Evolutionary conservation across 2,329 filamentous ascomycete genomes (phyloP), one percentile per base, ranked within the genome.

Genomic region (Cordyceps militaris): DNA sequence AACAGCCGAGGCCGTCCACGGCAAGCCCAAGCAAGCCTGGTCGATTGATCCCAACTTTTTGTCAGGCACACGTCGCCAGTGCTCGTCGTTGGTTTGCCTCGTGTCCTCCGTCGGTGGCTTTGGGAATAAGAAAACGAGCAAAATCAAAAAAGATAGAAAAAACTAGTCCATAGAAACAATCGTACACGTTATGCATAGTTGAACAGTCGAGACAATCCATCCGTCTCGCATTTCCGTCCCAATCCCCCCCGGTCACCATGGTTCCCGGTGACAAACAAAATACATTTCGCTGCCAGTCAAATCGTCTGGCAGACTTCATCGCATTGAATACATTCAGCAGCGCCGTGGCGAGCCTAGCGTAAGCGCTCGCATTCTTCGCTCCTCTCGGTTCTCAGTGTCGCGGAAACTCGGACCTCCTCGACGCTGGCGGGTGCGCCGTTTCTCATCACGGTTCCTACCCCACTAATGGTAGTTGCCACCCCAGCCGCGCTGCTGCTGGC

Each of bases 401-500:
- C 57, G 43, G 30, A 60, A 28, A 47, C 23, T n/a, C 16, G 38
- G 21, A 34, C 48, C 47, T 19, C 38, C 44, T 5, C 46, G 53
- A 32, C 53, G 58, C 26, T 43, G 42, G 38, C 53, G 58, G 36
- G 23, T 16, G 42, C 58, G 58, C 40, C 58, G 58, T 43, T 46
- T 56, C n/a, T 46, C 53, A 47, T 66, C 66, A 62, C 66, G 65
- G 64, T 63, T 60, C 61, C 65, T 67, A 71, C 69, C 68, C 66
- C 65, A 65, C 69, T 77, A 76, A 64, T 80, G 75, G 75, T 84
- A 84, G 76, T 84, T 84, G 64, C 76, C 77, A 63, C 81, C 81
- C 81, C 81, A 84, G 66, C 81, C 80, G 62, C 79, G 75, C 64
- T 74, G 73, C 51, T 71, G 67, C 61, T 69, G 64, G 60, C 65